Conservation (phyloP, 768 basidiomycete species). For the button mushroom (Agaricus bisporus) region DNA sequence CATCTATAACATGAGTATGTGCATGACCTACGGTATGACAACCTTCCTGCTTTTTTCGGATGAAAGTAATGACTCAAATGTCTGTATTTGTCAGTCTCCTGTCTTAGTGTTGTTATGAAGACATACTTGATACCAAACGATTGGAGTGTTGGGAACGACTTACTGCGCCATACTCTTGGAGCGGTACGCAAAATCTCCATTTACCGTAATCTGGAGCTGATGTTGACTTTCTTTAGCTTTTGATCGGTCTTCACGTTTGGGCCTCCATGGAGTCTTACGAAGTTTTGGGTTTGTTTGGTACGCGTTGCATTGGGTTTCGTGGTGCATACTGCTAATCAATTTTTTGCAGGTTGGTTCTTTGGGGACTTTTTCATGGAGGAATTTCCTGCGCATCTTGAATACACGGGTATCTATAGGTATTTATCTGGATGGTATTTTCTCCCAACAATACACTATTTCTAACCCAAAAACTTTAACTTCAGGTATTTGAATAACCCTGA, state of each 20-base stretch:
- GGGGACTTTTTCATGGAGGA: conserved; percentile 96
- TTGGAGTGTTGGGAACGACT: conserved; percentile 84
- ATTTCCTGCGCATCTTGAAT: conserved; percentile 84
- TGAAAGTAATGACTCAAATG: conserved; percentile 1
- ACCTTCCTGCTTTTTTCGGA: neutral
- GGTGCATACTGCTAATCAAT: neutral
- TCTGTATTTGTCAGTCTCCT: conserved; percentile 55
- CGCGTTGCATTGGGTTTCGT: conserved; percentile 12
- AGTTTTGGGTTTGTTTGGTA: conserved; percentile 90
- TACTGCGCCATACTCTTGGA: conserved; percentile 86
- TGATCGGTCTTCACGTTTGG: conserved; percentile 90
- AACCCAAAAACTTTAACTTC: neutral
- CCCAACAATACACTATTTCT: neutral
- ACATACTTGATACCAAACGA: conserved; percentile 76
- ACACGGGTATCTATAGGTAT: conserved; percentile 95
- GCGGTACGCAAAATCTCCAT: conserved; percentile 43
- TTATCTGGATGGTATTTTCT: neutral
- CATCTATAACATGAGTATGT: conserved; percentile 86
- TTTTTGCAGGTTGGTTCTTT: conserved; percentile 85
- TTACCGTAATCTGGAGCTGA: neutral
- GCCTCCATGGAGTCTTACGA: conserved; percentile 86
- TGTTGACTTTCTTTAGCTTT: conserved; percentile 40
- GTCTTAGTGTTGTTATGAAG: conserved; percentile 82
- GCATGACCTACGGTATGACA: conserved; percentile 84
- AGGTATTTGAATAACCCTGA: conserved; percentile 95